phyloP scores from a whole-genome alignment of 2,329 filamentous ascomycete genomes.

The Fonsecaea monophora region DNA sequence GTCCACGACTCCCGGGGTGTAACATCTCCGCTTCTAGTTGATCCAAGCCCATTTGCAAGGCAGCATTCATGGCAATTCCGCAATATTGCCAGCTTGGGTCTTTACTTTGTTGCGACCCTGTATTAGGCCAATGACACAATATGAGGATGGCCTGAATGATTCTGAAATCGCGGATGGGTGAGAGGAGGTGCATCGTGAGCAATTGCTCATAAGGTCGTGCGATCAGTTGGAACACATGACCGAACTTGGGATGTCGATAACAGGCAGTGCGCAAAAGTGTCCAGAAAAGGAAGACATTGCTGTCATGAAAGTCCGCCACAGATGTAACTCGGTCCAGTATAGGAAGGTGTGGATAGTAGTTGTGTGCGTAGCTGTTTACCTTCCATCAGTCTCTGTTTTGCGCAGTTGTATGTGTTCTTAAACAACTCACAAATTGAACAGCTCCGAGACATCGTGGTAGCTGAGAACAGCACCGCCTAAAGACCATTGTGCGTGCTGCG shows the following conservation, averaged over 20 bases:
- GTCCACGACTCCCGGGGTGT: constrained; percentile 8
- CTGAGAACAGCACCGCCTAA: constrained; percentile 16
- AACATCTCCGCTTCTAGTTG: constrained; percentile 11
- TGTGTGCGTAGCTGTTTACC: constrained; percentile 18
- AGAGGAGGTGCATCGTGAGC: constrained; percentile 3
- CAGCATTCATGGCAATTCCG: constrained; percentile 21
- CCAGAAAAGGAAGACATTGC: constrained; percentile 22
- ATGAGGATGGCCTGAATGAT: constrained; percentile 23
- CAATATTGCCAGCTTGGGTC: constrained; percentile 24
- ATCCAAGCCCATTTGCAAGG: constrained; percentile 24
- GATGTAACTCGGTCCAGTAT: constrained; percentile 21
- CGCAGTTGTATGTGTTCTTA: not conserved
- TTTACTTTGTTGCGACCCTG: constrained; percentile 11
- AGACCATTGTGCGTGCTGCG: constrained; percentile 12
- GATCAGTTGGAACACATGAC: constrained; percentile 11
- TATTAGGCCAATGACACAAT: constrained; percentile 22
- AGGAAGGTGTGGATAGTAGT: constrained; percentile 20
- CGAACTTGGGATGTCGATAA: constrained; percentile 12
- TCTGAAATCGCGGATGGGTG: constrained; percentile 16
- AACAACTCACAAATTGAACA: constrained; percentile 19
- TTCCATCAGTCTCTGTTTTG: not conserved
- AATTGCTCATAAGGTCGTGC: constrained; percentile 15
- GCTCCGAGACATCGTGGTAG: constrained; percentile 18
- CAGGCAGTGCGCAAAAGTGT: constrained; percentile 12
- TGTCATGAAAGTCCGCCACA: constrained; percentile 16